Evolutionary conservation across 176 grass and related monocot species (phyloP), one percentile per base, ranked within the genome.

Genomic region (Lolium perenne): DNA sequence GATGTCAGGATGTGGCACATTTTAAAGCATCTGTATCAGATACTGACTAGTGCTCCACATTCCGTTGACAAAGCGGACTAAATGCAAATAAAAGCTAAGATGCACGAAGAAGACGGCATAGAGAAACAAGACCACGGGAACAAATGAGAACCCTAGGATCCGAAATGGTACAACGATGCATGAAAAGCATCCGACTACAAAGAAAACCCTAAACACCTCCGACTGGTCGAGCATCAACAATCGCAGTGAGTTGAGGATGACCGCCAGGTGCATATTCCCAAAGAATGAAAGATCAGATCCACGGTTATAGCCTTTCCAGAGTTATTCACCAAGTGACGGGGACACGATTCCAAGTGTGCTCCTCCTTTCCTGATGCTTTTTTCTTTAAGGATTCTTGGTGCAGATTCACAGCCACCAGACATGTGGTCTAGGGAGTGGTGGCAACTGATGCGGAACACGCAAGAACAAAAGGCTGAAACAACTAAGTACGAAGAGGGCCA

Each of bases 221-320:
- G 90, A 94, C 91, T 87, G 93, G 90, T 94, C 84, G 82, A 94
- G 93, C 93, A 87, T 92, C 96, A 90, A 84, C 84, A 88, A 92
- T 88, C 85, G 85, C 84, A 64, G 86, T 80, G 77, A 87, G 84
- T 81, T 86, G 86, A 92, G 85, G 81, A 90, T 94, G 93, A 94
- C 93, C 81, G 76, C 88, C 93, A 98, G 96, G 93, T 95, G 96
- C 91, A 84, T 85, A 93, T 86, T 71, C 74, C 60, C 16, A 88
- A 92, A 86, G 81, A 88, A 95, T 70, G 83, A 82, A 84, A 90
- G 79, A 87, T 91, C 84, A 92, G 87, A 83, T 83, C 88, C 77
- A 78, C 81, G 87, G 87, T 81, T 79, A 82, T 89, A 84, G 68
- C 84, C 71, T 84, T 89, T 90, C 54, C 23, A 59, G 70, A 71